These are phyloP conservation scores for Verticillium longisporum DNA, from an alignment of 2,329 filamentous ascomycete species.

Conservation along the genomic window DNA sequence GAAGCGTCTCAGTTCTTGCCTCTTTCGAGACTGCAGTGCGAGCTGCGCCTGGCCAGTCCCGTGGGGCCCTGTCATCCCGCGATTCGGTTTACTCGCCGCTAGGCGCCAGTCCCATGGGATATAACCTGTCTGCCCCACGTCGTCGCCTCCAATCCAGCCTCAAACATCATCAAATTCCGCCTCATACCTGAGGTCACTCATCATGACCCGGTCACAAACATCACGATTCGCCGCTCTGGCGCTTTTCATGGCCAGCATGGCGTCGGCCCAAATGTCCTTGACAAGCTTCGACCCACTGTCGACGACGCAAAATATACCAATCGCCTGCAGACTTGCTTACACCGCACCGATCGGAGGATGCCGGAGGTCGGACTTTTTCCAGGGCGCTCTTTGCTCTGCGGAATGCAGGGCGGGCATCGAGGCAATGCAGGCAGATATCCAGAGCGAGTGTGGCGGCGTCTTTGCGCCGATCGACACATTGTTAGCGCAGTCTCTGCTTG, in stretches of 20 bases:
- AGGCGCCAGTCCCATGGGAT: neutral
- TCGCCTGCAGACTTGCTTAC: constrained; percentile 33
- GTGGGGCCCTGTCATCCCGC: neutral
- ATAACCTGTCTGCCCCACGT: neutral
- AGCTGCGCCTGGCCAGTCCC: neutral
- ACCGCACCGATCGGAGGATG: constrained; percentile 32
- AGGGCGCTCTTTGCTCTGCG: constrained; percentile 27
- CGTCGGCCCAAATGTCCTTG: constrained; percentile 15
- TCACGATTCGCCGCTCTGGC: neutral
- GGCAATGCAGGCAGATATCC: constrained; percentile 19
- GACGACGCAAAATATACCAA: constrained; percentile 24
- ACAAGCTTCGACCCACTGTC: constrained; percentile 32
- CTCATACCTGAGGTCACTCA: neutral
- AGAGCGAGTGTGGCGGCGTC: constrained; percentile 18
- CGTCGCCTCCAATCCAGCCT: neutral
- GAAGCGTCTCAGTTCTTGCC: constrained; percentile 8
- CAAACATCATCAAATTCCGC: neutral
- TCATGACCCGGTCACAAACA: neutral
- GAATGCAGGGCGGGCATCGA: constrained; percentile 24
- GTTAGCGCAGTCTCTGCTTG: constrained; percentile 26
- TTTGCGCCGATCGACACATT: constrained; percentile 21
- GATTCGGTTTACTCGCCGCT: neutral
- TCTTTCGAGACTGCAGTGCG: neutral
- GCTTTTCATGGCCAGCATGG: constrained; percentile 2
- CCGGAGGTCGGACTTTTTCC: constrained; percentile 24